phyloP scores from a whole-genome alignment of 2,329 filamentous ascomycete genomes.

The Sporothrix curviconia region DNA sequence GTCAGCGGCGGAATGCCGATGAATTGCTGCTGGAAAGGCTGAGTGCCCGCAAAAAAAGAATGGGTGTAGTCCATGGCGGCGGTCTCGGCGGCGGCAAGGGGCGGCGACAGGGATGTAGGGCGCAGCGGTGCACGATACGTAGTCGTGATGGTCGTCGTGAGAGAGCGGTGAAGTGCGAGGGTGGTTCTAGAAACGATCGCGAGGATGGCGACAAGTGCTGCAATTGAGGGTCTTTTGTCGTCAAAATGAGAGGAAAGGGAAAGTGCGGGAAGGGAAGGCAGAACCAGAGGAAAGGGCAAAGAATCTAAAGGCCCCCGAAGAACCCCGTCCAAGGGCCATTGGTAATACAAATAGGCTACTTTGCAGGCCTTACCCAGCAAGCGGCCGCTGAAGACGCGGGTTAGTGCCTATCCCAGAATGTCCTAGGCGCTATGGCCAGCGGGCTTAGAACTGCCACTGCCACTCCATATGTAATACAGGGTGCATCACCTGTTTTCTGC shows the following conservation, averaged over 20 bases:
- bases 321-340: no score
- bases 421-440: background rate
- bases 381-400: background rate
- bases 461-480: no score
- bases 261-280: background rate
- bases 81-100: background rate
- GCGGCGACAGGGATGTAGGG: background rate
- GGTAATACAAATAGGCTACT: background rate
- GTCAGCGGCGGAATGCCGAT: constrained; percentile 48
- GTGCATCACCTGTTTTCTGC: no score
- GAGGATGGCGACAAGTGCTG: no score
- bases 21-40: constrained; percentile 49
- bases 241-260: background rate
- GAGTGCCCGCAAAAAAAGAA: constrained; percentile 41
- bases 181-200: no score
- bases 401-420: background rate
- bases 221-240: background rate
- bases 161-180: background rate
- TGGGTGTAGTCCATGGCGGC: constrained; percentile 45
- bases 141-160: background rate
- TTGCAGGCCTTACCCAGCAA: background rate
- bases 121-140: background rate
- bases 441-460: no score
- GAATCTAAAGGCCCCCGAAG: background rate
- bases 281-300: background rate